These are phyloP conservation scores for Sugiyamaella marilandica DNA, from an alignment of 805 yeast species.

Conservation along the genomic window DNA sequence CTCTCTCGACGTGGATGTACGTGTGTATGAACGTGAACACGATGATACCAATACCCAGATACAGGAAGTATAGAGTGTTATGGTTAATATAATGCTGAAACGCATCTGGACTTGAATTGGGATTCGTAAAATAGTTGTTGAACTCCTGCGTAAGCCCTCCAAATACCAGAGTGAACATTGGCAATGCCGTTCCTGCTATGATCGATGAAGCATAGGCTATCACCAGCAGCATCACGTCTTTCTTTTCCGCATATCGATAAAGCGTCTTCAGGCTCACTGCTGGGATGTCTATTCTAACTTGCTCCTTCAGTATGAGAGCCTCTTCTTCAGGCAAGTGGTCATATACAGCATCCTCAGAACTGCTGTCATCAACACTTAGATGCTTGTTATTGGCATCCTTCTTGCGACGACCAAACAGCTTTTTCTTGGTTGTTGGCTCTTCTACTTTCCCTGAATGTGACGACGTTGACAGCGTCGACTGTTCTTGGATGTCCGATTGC, in stretches of 20 bases:
- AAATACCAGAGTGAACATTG: conserved; percentile 39
- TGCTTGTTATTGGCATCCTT: background rate
- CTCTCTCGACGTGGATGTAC: conserved; percentile 35
- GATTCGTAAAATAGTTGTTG: conserved; percentile 29
- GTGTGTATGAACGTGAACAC: conserved; percentile 34
- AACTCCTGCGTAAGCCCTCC: conserved; percentile 38
- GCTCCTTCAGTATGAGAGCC: conserved; percentile 32
- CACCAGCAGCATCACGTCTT: conserved; percentile 28
- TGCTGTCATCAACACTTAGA: background rate
- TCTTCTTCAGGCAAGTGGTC: conserved; percentile 29
- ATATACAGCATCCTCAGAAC: background rate
- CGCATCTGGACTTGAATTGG: conserved; percentile 20
- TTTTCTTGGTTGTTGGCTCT: background rate
- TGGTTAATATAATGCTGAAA: conserved; percentile 35
- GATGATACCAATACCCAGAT: conserved; percentile 37
- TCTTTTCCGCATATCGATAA: conserved; percentile 33
- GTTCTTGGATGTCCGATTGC: background rate
- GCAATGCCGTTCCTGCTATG: conserved; percentile 38
- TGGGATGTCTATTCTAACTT: conserved; percentile 23
- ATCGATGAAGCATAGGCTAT: conserved; percentile 32
- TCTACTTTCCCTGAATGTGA: background rate
- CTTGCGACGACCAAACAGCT: conserved; percentile 1
- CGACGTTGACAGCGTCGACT: background rate
- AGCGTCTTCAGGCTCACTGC: conserved; percentile 29
- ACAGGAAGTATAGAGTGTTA: conserved; percentile 37